These are phyloP conservation scores for Dothistroma septosporum DNA, from an alignment of 2,329 filamentous ascomycete species.

Conservation along the genomic window DNA sequence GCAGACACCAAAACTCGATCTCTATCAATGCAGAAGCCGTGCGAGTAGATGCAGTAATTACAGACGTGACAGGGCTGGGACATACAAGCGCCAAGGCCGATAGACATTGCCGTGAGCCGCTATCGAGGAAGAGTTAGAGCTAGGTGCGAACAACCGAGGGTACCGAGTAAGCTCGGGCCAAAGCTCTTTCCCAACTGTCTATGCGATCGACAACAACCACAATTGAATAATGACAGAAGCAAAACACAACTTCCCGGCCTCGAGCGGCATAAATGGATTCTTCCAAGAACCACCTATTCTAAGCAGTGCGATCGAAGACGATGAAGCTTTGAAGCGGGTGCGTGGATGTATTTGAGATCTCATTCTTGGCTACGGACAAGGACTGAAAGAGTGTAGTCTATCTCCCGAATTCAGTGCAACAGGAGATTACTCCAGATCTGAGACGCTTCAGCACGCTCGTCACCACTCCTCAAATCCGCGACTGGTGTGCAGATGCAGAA, in stretches of 20 bases:
- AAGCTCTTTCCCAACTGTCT: no score
- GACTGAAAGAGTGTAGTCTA: constrained; percentile 32
- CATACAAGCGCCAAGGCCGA: no score
- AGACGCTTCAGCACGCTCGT: constrained; percentile 50
- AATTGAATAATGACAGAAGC: not conserved
- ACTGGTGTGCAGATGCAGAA: constrained; percentile 61
- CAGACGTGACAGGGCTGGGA: no score
- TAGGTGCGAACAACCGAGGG: no score
- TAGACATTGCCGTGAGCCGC: no score
- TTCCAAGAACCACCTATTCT: constrained; percentile 16
- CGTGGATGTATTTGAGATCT: not conserved
- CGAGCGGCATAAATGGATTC: constrained; percentile 18
- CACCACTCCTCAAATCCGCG: constrained; percentile 51
- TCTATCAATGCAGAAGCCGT: no score
- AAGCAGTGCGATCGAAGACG: constrained; percentile 12
- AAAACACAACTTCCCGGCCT: not conserved
- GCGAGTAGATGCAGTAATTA: no score
- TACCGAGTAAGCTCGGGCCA: no score
- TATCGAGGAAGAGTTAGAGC: no score
- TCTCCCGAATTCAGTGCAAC: constrained; percentile 36
- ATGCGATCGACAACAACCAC: no score
- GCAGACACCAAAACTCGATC: no score
- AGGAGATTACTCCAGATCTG: constrained; percentile 10
- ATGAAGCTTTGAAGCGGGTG: constrained; percentile 12
- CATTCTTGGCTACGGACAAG: not conserved